phyloP scores from a whole-genome alignment of 306 rosid species.

The Trifolium dubium region DNA sequence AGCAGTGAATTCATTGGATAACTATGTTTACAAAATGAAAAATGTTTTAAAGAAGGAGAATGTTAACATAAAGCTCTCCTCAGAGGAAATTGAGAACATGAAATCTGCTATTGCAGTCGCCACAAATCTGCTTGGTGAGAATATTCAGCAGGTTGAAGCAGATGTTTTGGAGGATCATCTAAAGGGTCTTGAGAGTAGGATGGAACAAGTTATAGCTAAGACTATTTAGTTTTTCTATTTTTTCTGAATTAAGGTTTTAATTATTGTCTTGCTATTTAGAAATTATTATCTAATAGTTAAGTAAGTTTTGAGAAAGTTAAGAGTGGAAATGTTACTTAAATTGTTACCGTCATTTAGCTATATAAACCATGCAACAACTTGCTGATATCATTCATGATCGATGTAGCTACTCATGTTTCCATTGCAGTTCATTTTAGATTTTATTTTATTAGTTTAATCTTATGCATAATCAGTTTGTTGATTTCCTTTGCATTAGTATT shows the following conservation, averaged over 20 bases:
- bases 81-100: conserved; percentile 40
- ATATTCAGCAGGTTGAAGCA: not conserved
- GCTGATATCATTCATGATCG: too few species aligned
- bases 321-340: not conserved
- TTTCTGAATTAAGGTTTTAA: too few species aligned
- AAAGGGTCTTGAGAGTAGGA: not conserved
- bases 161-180: not conserved
- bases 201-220: not conserved
- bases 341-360: not conserved
- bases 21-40: conserved; percentile 46
- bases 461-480: not conserved
- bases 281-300: too few species aligned
- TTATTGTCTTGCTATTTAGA: too few species aligned
- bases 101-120: conserved; percentile 32
- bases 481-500: too few species aligned
- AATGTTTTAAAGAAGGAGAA: conserved; percentile 38
- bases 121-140: not conserved
- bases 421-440: too few species aligned
- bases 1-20: conserved; percentile 44
- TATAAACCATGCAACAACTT: not conserved
- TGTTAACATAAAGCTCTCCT: not conserved
- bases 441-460: not conserved
- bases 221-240: not conserved
- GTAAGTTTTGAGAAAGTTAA: not conserved
- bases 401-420: not conserved